Evolutionary conservation across 2,329 filamentous ascomycete genomes (phyloP).

Genomic region (Ophiosphaerella herpotricha): DNA sequence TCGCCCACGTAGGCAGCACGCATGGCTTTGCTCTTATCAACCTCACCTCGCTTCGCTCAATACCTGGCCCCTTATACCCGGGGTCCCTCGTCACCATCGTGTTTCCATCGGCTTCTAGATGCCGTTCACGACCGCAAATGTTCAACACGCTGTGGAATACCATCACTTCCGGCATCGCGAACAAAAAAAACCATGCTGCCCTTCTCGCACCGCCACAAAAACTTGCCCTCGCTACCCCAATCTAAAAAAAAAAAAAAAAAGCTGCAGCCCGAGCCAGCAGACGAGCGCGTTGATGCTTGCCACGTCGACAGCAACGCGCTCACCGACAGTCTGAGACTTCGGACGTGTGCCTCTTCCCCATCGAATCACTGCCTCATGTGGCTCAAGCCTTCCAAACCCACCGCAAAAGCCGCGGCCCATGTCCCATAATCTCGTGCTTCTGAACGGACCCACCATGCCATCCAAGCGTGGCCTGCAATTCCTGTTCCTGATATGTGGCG

Average conservation of each 20-base stretch:
- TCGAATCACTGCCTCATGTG: slow-evolving; percentile 7
- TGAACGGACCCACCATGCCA: slow-evolving; percentile 8
- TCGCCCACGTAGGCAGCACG: too few relatives aligned
- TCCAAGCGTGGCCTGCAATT: slow-evolving; percentile 10
- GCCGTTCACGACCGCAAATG: not conserved
- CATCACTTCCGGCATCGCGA: too few relatives aligned
- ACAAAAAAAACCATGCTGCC: too few relatives aligned
- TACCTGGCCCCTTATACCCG: not conserved
- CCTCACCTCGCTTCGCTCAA: not conserved
- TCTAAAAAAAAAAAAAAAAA: too few relatives aligned
- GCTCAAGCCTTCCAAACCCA: slow-evolving; percentile 8
- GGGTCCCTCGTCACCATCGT: not conserved
- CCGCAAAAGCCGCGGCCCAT: not conserved
- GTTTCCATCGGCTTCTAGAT: not conserved
- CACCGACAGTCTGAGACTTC: slow-evolving; percentile 2
- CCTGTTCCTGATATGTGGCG: slow-evolving; percentile 28
- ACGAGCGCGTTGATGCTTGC: slow-evolving; percentile 1
- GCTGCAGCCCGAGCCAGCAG: not conserved
- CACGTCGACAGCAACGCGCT: slow-evolving; percentile 8
- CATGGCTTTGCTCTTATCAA: too few relatives aligned
- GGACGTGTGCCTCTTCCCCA: slow-evolving; percentile 1
- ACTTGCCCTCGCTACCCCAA: too few relatives aligned
- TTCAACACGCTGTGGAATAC: not conserved
- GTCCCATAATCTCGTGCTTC: slow-evolving; percentile 8
- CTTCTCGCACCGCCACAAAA: too few relatives aligned